Conservation (phyloP, 371 early-diverging fungal species). For the Actinomucor elegans region DNA sequence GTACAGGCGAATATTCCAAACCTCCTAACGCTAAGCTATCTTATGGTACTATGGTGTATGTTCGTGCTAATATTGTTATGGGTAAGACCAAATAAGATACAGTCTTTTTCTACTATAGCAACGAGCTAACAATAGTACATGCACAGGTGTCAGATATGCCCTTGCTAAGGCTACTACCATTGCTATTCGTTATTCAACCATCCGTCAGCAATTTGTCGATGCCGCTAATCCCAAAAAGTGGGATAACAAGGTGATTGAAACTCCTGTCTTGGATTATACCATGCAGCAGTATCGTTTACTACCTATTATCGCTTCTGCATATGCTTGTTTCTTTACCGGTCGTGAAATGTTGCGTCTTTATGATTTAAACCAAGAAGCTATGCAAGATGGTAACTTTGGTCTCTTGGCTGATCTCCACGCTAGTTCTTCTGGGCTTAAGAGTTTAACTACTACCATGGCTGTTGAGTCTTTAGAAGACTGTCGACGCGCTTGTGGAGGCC, state of each 20-base stretch:
- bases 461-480: slow-evolving; percentile 75
- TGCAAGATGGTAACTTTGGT: slow-evolving; percentile 52
- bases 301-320: slow-evolving; percentile 70
- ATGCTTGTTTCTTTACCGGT: slow-evolving; percentile 72
- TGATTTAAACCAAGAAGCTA: slow-evolving; percentile 53
- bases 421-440: slow-evolving; percentile 81
- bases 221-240: slow-evolving; percentile 43
- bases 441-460: slow-evolving; percentile 72
- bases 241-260: slow-evolving; percentile 48
- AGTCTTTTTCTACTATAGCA: no score
- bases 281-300: slow-evolving; percentile 76
- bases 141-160: slow-evolving; percentile 41
- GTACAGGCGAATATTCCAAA: slow-evolving; percentile 65
- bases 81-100: no score
- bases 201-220: slow-evolving; percentile 53
- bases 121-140: no score
- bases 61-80: slow-evolving; percentile 67
- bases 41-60: slow-evolving; percentile 79
- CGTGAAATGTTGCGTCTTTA: slow-evolving; percentile 64
- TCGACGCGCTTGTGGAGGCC: slow-evolving; percentile 79
- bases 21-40: slow-evolving; percentile 72
- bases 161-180: slow-evolving; percentile 58
- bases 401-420: slow-evolving; percentile 83
- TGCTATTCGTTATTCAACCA: slow-evolving; percentile 47
- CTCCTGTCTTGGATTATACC: slow-evolving; percentile 73